These are phyloP conservation scores for Trypanosoma melophagium DNA, from an alignment of 208 protist genomes.

Conservation along the genomic window DNA sequence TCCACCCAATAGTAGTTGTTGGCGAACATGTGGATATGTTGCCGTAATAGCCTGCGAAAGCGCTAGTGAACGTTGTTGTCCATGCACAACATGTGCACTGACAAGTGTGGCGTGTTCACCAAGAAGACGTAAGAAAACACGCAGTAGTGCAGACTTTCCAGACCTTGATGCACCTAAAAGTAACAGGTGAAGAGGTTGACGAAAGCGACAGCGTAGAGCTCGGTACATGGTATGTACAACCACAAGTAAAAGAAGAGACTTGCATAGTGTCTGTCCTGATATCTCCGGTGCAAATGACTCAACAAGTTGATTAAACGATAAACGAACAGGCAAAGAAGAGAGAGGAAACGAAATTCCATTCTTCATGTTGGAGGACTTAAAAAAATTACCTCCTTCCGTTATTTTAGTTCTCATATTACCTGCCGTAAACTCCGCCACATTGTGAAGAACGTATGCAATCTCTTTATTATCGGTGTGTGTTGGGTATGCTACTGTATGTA, in stretches of 20 bases:
- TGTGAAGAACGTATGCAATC: constrained; percentile 51
- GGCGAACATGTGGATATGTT: constrained; percentile 31
- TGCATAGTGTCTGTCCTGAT: constrained; percentile 49
- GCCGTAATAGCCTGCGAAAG: constrained; percentile 32
- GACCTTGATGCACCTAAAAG: constrained; percentile 53
- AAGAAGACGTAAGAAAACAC: constrained; percentile 36
- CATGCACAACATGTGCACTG: constrained; percentile 44
- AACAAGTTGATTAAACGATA: constrained; percentile 34
- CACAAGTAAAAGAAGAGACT: constrained; percentile 54
- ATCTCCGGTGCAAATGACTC: constrained; percentile 42
- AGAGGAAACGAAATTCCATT: not conserved
- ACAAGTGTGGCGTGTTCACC: constrained; percentile 40
- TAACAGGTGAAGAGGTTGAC: constrained; percentile 50
- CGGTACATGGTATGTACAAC: constrained; percentile 58
- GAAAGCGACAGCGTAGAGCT: constrained; percentile 16
- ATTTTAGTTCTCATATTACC: not conserved
- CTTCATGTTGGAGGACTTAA: not conserved
- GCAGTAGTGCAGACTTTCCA: constrained; percentile 62
- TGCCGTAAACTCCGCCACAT: constrained; percentile 4
- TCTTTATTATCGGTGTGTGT: constrained; percentile 39
- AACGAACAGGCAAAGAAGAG: not conserved
- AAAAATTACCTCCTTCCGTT: not conserved
- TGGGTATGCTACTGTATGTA: constrained; percentile 43
- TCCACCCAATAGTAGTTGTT: constrained; percentile 48
- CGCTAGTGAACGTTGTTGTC: constrained; percentile 14